Conservation (phyloP, 805 yeast genomes). For the Saturnispora silvae region DNA sequence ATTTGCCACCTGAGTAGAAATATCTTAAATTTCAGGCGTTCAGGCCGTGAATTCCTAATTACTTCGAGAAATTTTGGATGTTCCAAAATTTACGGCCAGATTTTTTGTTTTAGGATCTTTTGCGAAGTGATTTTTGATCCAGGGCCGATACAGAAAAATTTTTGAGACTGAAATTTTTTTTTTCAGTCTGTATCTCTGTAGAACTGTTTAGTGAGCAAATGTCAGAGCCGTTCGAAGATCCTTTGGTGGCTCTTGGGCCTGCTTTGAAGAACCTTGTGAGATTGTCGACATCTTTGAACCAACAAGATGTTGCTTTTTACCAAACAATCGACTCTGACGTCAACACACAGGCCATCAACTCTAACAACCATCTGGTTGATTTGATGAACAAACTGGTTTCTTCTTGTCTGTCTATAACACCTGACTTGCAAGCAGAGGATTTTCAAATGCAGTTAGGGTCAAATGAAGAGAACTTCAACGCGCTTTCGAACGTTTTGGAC, state of each 20-base stretch:
- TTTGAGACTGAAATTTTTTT: constrained; percentile 4
- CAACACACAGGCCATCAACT: constrained; percentile 30
- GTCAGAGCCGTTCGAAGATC: constrained; percentile 14
- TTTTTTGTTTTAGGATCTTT: too few species aligned
- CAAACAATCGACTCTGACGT: constrained; percentile 48
- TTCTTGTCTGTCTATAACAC: constrained; percentile 15
- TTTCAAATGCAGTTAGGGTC: constrained; percentile 19
- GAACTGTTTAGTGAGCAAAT: too few species aligned
- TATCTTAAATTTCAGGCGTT: too few species aligned
- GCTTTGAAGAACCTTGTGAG: constrained; percentile 49
- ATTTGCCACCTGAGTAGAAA: constrained; percentile 3
- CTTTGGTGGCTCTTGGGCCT: constrained; percentile 25
- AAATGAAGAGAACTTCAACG: constrained; percentile 47
- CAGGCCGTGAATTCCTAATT: too few species aligned
- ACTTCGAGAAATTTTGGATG: too few species aligned
- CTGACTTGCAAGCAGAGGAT: constrained; percentile 22
- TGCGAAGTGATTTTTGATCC: too few species aligned
- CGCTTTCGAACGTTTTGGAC: constrained; percentile 55
- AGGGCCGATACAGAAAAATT: too few species aligned
- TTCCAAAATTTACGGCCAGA: too few species aligned
- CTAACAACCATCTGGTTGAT: constrained; percentile 15
- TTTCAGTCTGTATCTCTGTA: too few species aligned
- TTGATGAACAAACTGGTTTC: constrained; percentile 34
- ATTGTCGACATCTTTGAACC: constrained; percentile 57
- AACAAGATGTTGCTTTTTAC: constrained; percentile 74